These are phyloP conservation scores for Leucocoprinus birnbaumii DNA, from an alignment of 768 basidiomycete species.

Conservation along the genomic window DNA sequence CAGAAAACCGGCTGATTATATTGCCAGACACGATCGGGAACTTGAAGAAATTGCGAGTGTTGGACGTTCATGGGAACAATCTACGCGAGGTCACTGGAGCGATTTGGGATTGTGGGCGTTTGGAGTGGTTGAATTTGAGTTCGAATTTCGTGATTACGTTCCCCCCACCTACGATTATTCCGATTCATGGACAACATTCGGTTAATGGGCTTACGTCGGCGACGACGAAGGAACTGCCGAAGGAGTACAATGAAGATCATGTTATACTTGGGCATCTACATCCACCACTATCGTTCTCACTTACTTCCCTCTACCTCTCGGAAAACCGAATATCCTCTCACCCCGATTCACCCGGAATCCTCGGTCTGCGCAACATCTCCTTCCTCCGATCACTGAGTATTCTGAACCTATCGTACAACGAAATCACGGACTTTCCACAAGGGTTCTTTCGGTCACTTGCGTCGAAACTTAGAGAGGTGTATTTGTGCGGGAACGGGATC, in stretches of 20 bases:
- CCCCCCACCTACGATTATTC: slow-evolving; percentile 4
- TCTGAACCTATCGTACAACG: slow-evolving; percentile 93
- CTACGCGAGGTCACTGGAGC: slow-evolving; percentile 69
- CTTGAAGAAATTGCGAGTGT: slow-evolving; percentile 65
- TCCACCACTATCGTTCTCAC: slow-evolving; percentile 50
- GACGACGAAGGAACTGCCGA: background rate
- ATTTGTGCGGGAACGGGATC: slow-evolving; percentile 93
- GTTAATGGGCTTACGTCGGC: no score
- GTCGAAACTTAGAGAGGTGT: slow-evolving; percentile 75
- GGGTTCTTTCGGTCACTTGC: slow-evolving; percentile 68
- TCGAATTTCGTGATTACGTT: slow-evolving; percentile 68
- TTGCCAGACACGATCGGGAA: slow-evolving; percentile 77
- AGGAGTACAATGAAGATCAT: slow-evolving; percentile 19
- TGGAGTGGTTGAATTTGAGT: slow-evolving; percentile 77
- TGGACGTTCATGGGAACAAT: slow-evolving; percentile 93
- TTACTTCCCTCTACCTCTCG: slow-evolving; percentile 81
- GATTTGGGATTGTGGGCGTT: slow-evolving; percentile 81
- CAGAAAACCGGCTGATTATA: slow-evolving; percentile 83
- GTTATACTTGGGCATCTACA: slow-evolving; percentile 37
- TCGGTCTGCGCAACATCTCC: slow-evolving; percentile 39
- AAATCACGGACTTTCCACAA: slow-evolving; percentile 83
- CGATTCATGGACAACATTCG: background rate
- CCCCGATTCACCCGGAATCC: slow-evolving; percentile 47
- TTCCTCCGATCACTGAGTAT: slow-evolving; percentile 51
- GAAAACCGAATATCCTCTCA: slow-evolving; percentile 72